Percentiles rank a stretch among this genome's conserved stretches.
These are phyloP conservation scores for Botrytis tulipae DNA, from an alignment of 2,329 filamentous ascomycete genomes.

Conservation along the genomic window DNA sequence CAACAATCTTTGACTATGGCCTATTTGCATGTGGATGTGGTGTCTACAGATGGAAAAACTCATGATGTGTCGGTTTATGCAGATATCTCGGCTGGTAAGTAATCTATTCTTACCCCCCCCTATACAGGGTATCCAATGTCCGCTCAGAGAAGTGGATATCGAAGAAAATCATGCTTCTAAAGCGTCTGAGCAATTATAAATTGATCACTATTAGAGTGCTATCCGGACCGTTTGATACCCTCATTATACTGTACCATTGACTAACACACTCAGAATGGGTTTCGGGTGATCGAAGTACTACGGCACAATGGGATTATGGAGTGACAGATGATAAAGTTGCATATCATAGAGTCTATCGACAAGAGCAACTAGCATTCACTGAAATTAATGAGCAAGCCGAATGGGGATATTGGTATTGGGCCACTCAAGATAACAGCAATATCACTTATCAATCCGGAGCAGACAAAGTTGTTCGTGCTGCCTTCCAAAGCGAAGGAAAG, in stretches of 20 bases:
- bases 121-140: background rate
- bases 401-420: constrained; percentile 80
- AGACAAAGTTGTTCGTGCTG: constrained; percentile 62
- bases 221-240: background rate
- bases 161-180: background rate
- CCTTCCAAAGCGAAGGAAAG: constrained; percentile 62
- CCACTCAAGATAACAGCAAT: constrained; percentile 55
- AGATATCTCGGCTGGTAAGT: constrained; percentile 66
- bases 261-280: constrained; percentile 60
- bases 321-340: constrained; percentile 48
- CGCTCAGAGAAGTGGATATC: background rate
- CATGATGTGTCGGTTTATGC: constrained; percentile 71
- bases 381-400: constrained; percentile 70
- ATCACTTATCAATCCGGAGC: constrained; percentile 69
- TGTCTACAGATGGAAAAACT: constrained; percentile 57
- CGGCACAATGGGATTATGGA: constrained; percentile 62
- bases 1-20: constrained; percentile 69
- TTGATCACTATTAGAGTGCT: background rate
- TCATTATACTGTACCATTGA: background rate
- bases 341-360: constrained; percentile 63
- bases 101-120: background rate
- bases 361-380: constrained; percentile 61
- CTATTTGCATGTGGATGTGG: constrained; percentile 64
- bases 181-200: background rate
- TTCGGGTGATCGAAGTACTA: constrained; percentile 56